These are phyloP conservation scores for Akanthomyces uredinophilus DNA, from an alignment of 2,329 filamentous ascomycete species.

Conservation along the genomic window DNA sequence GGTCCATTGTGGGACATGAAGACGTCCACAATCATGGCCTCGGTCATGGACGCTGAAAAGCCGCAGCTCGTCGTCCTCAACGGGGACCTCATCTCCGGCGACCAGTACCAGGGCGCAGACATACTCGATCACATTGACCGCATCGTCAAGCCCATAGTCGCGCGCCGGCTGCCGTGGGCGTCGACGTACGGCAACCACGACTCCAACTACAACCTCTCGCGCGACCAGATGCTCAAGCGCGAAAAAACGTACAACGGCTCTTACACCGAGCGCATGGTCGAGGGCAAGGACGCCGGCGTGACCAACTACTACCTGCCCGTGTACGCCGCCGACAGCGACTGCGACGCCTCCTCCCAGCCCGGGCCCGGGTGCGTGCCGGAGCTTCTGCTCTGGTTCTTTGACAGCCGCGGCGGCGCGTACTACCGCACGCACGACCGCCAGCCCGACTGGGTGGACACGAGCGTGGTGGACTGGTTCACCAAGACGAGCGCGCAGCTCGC, in stretches of 20 bases:
- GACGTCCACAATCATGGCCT: slow-evolving; percentile 51
- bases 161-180: slow-evolving; percentile 29
- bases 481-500: slow-evolving; percentile 29
- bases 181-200: slow-evolving; percentile 17
- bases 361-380: slow-evolving; percentile 27
- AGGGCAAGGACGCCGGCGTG: slow-evolving; percentile 23
- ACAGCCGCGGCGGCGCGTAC: slow-evolving; percentile 52
- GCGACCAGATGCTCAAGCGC: slow-evolving; percentile 19
- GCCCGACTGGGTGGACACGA: slow-evolving; percentile 40
- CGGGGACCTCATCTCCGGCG: slow-evolving; percentile 14
- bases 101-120: neutral
- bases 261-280: slow-evolving; percentile 23
- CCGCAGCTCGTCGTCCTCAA: slow-evolving; percentile 57
- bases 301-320: slow-evolving; percentile 42
- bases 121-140: slow-evolving; percentile 12
- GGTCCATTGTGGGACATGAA: slow-evolving; percentile 50
- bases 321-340: slow-evolving; percentile 20
- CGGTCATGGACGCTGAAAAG: slow-evolving; percentile 51
- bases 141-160: slow-evolving; percentile 33
- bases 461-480: slow-evolving; percentile 41
- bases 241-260: slow-evolving; percentile 22
- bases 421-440: slow-evolving; percentile 32
- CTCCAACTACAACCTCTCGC: slow-evolving; percentile 19
- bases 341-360: slow-evolving; percentile 9
- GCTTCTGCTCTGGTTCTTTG: slow-evolving; percentile 64